Evolutionary conservation across 148 eudicot genomes (phyloP).

Genomic region (Agrostemma githago): DNA sequence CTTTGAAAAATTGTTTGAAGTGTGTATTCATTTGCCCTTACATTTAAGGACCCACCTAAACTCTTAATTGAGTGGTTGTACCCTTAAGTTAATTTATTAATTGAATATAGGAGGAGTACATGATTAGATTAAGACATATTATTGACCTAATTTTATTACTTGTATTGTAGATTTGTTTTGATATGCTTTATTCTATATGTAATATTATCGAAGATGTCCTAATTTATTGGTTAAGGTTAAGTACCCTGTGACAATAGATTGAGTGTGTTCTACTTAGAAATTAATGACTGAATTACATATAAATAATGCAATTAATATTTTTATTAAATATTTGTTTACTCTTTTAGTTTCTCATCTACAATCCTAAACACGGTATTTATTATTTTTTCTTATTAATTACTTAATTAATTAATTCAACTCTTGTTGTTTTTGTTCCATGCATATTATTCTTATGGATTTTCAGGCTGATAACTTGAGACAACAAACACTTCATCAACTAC

Average conservation of each 20-base stretch:
- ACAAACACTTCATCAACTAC: constrained; percentile 83
- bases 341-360: too few relatives aligned
- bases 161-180: constrained; percentile 25
- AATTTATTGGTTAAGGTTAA: too few relatives aligned
- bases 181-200: too few relatives aligned
- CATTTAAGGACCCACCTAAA: constrained; percentile 20
- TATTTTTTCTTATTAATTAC: too few relatives aligned
- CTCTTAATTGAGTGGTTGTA: constrained; percentile 29
- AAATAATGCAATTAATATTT: too few relatives aligned
- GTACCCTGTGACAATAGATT: too few relatives aligned
- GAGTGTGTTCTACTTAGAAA: too few relatives aligned
- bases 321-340: too few relatives aligned
- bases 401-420: not conserved
- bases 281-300: too few relatives aligned
- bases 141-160: constrained; percentile 2
- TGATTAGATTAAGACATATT: constrained; percentile 21
- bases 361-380: too few relatives aligned
- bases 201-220: too few relatives aligned
- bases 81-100: constrained; percentile 7
- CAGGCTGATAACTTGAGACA: constrained; percentile 97
- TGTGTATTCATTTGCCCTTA: not conserved
- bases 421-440: constrained; percentile 15
- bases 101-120: not conserved
- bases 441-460: constrained; percentile 13
- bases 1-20: constrained; percentile 27